phyloP scores from a whole-genome alignment of 1,139 yeast genomes.

The Hemisphaericaspora lyxosophila region DNA sequence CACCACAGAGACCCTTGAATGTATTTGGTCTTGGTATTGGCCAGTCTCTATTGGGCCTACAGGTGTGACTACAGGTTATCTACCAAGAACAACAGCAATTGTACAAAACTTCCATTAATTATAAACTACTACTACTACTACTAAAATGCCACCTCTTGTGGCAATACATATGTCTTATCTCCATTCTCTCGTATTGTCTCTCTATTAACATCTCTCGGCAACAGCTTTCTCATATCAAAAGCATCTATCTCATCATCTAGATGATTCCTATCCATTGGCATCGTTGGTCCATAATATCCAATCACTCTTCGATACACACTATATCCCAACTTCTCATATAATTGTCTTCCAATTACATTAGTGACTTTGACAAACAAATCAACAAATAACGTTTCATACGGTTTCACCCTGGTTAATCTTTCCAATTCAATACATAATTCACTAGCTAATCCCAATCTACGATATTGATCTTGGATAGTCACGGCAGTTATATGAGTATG shows the following conservation, averaged over 20 bases:
- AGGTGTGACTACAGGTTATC: no score
- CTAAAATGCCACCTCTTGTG: slow-evolving; percentile 57
- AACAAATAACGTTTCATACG: slow-evolving; percentile 75
- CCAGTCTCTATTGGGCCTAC: no score
- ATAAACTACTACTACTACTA: no score
- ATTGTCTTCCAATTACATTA: slow-evolving; percentile 71
- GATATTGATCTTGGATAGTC: slow-evolving; percentile 76
- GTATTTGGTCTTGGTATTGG: no score
- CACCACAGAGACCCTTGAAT: no score
- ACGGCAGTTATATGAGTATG: slow-evolving; percentile 98
- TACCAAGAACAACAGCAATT: no score
- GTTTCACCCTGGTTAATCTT: slow-evolving; percentile 61
- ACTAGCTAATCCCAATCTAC: slow-evolving; percentile 85
- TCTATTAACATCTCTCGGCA: slow-evolving; percentile 52
- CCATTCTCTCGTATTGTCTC: slow-evolving; percentile 62
- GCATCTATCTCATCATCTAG: slow-evolving; percentile 77
- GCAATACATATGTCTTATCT: slow-evolving; percentile 54
- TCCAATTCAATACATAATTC: slow-evolving; percentile 73
- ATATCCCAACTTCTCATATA: slow-evolving; percentile 86
- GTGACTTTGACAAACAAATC: slow-evolving; percentile 91
- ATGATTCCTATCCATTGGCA: slow-evolving; percentile 45
- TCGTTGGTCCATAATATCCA: slow-evolving; percentile 72
- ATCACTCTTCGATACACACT: slow-evolving; percentile 81
- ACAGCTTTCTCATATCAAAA: slow-evolving; percentile 74
- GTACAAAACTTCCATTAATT: no score